These are phyloP conservation scores for Scutellaria baicalensis DNA, from an alignment of 257 asterid genomes.

Conservation along the genomic window DNA sequence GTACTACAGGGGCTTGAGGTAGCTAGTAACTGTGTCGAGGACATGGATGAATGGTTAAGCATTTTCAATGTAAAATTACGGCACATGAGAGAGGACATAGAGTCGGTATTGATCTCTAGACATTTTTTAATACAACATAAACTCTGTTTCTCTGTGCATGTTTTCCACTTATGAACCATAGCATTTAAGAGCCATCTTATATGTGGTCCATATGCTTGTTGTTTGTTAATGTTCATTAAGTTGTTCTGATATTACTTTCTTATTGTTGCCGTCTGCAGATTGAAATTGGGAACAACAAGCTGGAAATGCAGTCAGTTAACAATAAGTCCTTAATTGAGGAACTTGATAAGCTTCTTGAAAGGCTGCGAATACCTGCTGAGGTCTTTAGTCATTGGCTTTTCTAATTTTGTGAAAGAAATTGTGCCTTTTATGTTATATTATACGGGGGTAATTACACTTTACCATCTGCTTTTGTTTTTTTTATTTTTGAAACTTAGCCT, in stretches of 20 bases:
- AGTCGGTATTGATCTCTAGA: slow-evolving; percentile 56
- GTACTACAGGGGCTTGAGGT: slow-evolving; percentile 80
- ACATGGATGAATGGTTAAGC: slow-evolving; percentile 98
- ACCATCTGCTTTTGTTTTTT: no score
- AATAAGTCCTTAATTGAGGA: slow-evolving; percentile 84
- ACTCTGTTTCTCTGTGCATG: background rate
- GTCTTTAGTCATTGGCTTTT: slow-evolving; percentile 27
- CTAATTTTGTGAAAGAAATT: background rate
- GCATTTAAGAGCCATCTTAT: background rate
- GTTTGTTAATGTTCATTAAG: background rate
- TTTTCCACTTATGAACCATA: background rate
- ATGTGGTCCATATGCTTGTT: background rate
- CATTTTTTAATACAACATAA: background rate
- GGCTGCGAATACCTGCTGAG: slow-evolving; percentile 78
- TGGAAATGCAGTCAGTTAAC: slow-evolving; percentile 95
- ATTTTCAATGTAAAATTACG: slow-evolving; percentile 90
- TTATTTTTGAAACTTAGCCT: no score
- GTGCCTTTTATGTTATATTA: background rate
- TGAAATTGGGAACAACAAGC: slow-evolving; percentile 88
- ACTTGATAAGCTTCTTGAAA: slow-evolving; percentile 87
- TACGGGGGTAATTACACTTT: no score
- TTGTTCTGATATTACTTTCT: background rate
- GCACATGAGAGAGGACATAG: slow-evolving; percentile 99
- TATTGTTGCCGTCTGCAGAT: slow-evolving; percentile 49
- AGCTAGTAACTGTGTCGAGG: slow-evolving; percentile 84